Percentiles rank a stretch among this genome's conserved stretches.
Conservation (phyloP, 1,139 yeast genomes). For the Suhomyces chickasaworum region DNA sequence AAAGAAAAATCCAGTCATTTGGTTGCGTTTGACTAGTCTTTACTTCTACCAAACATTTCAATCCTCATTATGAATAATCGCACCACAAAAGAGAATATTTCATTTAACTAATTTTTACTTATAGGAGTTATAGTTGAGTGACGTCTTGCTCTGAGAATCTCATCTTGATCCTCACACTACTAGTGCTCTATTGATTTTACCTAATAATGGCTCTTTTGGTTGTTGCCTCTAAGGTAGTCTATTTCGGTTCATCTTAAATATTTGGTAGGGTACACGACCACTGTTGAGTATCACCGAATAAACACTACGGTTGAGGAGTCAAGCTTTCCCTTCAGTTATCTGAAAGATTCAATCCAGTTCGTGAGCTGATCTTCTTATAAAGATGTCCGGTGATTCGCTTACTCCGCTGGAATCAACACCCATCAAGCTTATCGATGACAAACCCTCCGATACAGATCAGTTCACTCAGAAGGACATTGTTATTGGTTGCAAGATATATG, state of each 20-base stretch:
- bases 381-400: constrained; percentile 11
- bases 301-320: background rate
- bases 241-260: background rate
- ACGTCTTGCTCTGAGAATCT: too few relatives aligned
- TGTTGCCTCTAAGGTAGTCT: too few relatives aligned
- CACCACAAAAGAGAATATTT: too few relatives aligned
- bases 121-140: too few relatives aligned
- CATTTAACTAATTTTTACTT: too few relatives aligned
- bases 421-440: constrained; percentile 13
- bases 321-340: background rate
- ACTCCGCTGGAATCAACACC: constrained; percentile 14
- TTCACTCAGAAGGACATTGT: constrained; percentile 52
- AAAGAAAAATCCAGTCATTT: too few relatives aligned
- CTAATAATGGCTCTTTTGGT: too few relatives aligned
- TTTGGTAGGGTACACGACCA: background rate
- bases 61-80: too few relatives aligned
- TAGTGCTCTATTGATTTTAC: too few relatives aligned
- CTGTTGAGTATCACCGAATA: background rate
- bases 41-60: too few relatives aligned
- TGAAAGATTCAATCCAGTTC: background rate
- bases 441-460: constrained; percentile 14
- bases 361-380: background rate
- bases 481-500: constrained; percentile 80
- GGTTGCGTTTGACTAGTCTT: too few relatives aligned
- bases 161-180: too few relatives aligned